phyloP scores from a whole-genome alignment of 257 asterid species.

The Forsythia suspensa region DNA sequence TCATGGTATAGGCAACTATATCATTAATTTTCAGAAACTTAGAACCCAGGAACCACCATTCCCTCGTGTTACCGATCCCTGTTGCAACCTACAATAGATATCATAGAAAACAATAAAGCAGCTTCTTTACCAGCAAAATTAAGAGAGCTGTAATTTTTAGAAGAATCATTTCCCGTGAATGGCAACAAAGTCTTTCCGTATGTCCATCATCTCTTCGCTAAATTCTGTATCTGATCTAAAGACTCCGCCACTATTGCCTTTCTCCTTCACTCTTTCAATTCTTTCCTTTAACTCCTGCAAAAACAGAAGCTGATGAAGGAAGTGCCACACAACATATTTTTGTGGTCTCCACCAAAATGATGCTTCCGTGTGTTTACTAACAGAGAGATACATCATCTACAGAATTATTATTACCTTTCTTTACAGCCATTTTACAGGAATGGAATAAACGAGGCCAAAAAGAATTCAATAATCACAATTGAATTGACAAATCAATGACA shows the following conservation, averaged over 20 bases:
- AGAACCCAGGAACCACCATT: neutral
- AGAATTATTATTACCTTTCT: neutral
- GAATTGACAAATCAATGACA: neutral
- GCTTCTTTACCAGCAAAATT: conserved; percentile 80
- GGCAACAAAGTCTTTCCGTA: conserved; percentile 78
- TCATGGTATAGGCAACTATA: neutral
- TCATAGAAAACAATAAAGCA: conserved; percentile 6
- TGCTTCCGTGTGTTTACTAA: neutral
- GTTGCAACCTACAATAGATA: neutral
- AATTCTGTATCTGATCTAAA: conserved; percentile 56
- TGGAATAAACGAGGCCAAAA: neutral
- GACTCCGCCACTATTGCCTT: conserved; percentile 35
- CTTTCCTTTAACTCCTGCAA: conserved; percentile 75
- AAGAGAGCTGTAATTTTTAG: conserved; percentile 89
- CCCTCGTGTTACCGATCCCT: neutral
- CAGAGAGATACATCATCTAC: neutral
- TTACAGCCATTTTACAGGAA: neutral
- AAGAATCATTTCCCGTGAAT: conserved; percentile 98
- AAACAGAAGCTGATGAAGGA: conserved; percentile 9
- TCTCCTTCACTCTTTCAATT: conserved; percentile 62
- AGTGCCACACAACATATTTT: neutral
- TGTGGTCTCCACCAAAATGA: neutral
- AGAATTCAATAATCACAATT: neutral
- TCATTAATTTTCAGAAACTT: neutral
- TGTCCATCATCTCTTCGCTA: conserved; percentile 62